These are phyloP conservation scores for Hysterangium stoloniferum DNA, from an alignment of 768 basidiomycete genomes.

Conservation along the genomic window DNA sequence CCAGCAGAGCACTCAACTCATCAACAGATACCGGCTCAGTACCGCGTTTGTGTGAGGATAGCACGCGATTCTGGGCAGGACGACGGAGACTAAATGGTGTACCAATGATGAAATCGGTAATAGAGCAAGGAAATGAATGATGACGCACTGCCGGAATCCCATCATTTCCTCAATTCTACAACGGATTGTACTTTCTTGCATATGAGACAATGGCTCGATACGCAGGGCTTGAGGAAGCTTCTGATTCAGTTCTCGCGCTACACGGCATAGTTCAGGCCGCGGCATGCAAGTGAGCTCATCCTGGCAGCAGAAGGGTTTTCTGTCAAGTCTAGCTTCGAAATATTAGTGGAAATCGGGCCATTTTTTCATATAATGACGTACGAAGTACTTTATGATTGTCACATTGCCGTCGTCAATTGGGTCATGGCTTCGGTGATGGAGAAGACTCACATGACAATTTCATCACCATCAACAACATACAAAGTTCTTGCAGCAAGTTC, in stretches of 20 bases:
- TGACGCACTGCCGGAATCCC: slow-evolving; percentile 7
- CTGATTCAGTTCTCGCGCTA: slow-evolving; percentile 7
- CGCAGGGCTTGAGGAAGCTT: slow-evolving; percentile 3
- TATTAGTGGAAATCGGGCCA: not conserved
- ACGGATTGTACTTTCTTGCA: not conserved
- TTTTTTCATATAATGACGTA: not conserved
- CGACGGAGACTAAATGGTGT: not conserved
- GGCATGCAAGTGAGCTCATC: slow-evolving; percentile 8
- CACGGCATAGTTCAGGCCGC: slow-evolving; percentile 7
- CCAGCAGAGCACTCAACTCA: not conserved
- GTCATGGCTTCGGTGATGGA: not conserved
- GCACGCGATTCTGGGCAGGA: not conserved
- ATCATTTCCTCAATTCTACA: slow-evolving; percentile 9
- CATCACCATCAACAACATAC: slow-evolving; percentile 9
- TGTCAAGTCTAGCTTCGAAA: slow-evolving; percentile 1
- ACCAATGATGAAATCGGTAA: not conserved
- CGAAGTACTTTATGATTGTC: slow-evolving; percentile 6
- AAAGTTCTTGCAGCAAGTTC: slow-evolving; percentile 7
- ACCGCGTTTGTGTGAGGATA: not conserved
- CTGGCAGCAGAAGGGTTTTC: slow-evolving; percentile 11
- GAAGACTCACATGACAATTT: slow-evolving; percentile 5
- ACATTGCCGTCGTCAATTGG: no score
- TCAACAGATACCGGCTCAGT: not conserved
- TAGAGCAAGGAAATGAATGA: not conserved
- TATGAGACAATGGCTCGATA: not conserved